Evolutionary conservation across 1,284 basidiomycete genomes (phyloP), one percentile per base, ranked within the genome.

Genomic region (Ustilago sp.): DNA sequence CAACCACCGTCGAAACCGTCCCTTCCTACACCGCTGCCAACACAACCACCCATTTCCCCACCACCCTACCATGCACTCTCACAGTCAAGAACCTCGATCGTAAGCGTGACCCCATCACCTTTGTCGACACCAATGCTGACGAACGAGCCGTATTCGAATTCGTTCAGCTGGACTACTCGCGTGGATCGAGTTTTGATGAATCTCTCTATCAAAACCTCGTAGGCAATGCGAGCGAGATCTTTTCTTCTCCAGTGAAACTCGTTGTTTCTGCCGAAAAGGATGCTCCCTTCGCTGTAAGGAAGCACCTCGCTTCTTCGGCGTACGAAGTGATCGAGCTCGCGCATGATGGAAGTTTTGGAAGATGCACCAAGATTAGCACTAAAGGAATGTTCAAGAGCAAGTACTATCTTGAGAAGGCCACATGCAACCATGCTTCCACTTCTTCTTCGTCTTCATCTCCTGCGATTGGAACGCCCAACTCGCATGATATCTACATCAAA

Each of bases 341-440:
- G 19, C 47, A 66, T 1, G 66, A 73, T 32, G 69, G 56, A 19
- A 59, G 56, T 45, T 62, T 73, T 38, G 74, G 66, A 47, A 63
- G 48, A 15, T 68, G 59, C 59, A 72, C 69, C 51, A 77, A 77
- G 70, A 77, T 77, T 50, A 11, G 35, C 19, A 73, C 69, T 39
- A 77, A 73, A 48, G 74, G 74, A 54, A 54, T 77, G 7, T 77
- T 77, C 63, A 77, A 73, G 66, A 68, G 54, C 65, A 76, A 76
- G 41, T 76, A 76, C 51, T 56, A 68, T 39, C 63, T 76, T 53
- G 68, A 76, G 45, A 51, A 35, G 34, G 43, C 67, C 1, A 11
- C 48, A 28, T 9, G 36, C 19, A 58, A 38, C 36, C 23, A 38
- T 32, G 23, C 15, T 17, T 17, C 34, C 4, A 23, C 17, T 9